Evolutionary conservation across 73 alveolate genomes (phyloP).

Genomic region (Tetrahymena malaccensis): DNA sequence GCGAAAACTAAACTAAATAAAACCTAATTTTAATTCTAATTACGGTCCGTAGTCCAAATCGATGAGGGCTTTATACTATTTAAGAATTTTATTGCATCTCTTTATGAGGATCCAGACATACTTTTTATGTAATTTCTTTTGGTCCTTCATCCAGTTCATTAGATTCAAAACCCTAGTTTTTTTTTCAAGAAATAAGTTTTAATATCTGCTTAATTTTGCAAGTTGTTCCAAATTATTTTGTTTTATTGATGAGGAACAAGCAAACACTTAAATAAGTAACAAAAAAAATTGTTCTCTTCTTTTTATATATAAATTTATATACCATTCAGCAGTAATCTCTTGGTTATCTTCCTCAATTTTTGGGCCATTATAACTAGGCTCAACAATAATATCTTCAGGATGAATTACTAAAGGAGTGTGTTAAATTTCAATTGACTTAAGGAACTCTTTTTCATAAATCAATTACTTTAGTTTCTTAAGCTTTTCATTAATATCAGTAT

Average conservation of each 20-base stretch:
- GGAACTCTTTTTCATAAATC: conserved; percentile 64
- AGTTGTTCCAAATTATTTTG: background rate
- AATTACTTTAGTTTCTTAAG: conserved; percentile 65
- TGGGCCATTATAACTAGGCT: conserved; percentile 82
- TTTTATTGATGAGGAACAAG: background rate
- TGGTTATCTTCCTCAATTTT: conserved; percentile 53
- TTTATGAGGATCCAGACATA: conserved; percentile 72
- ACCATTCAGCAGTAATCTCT: conserved; percentile 50
- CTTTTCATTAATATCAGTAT: conserved; percentile 74
- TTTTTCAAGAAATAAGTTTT: background rate
- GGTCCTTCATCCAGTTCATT: conserved; percentile 69
- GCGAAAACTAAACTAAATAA: background rate
- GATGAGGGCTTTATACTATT: conserved; percentile 1
- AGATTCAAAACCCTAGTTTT: conserved; percentile 74
- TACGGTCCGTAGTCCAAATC: background rate
- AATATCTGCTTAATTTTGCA: background rate
- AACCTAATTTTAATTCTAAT: background rate
- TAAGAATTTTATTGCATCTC: conserved; percentile 57
- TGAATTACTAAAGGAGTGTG: conserved; percentile 52
- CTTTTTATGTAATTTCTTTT: conserved; percentile 83
- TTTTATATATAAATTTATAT: background rate
- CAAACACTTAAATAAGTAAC: too few relatives aligned
- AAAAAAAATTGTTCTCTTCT: background rate
- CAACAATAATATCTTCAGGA: conserved; percentile 66
- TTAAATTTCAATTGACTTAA: conserved; percentile 59